Evolutionary conservation across 2,329 filamentous ascomycete species (phyloP).

Genomic region (Didymosphaeria variabile): DNA sequence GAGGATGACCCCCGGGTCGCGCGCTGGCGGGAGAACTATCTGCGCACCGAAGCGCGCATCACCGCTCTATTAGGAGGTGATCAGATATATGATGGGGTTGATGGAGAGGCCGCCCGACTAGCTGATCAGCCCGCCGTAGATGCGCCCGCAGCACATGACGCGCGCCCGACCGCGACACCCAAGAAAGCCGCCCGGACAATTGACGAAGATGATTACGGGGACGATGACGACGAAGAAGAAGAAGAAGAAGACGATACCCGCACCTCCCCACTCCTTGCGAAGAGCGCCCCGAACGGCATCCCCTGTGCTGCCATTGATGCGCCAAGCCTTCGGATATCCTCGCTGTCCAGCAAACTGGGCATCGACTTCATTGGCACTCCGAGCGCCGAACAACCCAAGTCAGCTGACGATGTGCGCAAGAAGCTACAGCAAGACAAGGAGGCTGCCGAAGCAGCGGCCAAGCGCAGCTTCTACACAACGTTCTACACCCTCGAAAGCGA

Average conservation of each 20-base stretch:
- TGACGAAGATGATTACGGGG: slow-evolving; percentile 85
- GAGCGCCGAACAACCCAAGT: slow-evolving; percentile 69
- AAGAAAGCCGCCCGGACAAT: slow-evolving; percentile 82
- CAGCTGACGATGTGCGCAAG: slow-evolving; percentile 88
- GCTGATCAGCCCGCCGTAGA: slow-evolving; percentile 36
- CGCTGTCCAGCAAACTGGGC: slow-evolving; percentile 70
- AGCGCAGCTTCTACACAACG: slow-evolving; percentile 88
- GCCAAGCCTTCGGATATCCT: slow-evolving; percentile 74
- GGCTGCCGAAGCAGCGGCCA: slow-evolving; percentile 87
- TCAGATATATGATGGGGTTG: slow-evolving; percentile 31
- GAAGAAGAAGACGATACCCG: slow-evolving; percentile 51
- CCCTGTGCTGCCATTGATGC: slow-evolving; percentile 66
- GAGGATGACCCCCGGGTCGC: slow-evolving; percentile 58
- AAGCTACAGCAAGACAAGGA: slow-evolving; percentile 91
- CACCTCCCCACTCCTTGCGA: slow-evolving; percentile 60
- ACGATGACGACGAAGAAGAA: slow-evolving; percentile 72
- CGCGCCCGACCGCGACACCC: slow-evolving; percentile 60
- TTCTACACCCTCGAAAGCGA: slow-evolving; percentile 97
- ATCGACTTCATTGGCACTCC: slow-evolving; percentile 65
- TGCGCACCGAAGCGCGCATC: slow-evolving; percentile 79
- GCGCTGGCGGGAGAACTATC: slow-evolving; percentile 80
- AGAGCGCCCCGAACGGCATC: slow-evolving; percentile 62
- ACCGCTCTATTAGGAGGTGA: slow-evolving; percentile 73
- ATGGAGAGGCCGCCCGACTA: slow-evolving; percentile 34
- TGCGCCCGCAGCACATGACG: slow-evolving; percentile 51